These are phyloP conservation scores for Ustulina deusta DNA, from an alignment of 2,329 filamentous ascomycete genomes.

Conservation along the genomic window DNA sequence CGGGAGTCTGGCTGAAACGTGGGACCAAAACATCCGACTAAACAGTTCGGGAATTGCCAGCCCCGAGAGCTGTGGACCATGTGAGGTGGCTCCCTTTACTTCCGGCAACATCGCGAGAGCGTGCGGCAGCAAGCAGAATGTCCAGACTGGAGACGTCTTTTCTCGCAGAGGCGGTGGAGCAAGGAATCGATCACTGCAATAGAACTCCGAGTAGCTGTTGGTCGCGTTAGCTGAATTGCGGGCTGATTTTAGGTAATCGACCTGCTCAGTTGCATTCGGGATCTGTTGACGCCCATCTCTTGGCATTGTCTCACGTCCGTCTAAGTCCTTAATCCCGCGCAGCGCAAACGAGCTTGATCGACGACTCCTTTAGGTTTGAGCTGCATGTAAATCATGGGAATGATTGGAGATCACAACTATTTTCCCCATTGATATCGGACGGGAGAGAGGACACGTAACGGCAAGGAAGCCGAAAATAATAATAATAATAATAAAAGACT, in stretches of 20 bases:
- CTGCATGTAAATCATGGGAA: constrained; percentile 20
- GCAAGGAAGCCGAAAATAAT: constrained; percentile 6
- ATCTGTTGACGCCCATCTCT: constrained; percentile 33
- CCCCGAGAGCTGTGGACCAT: constrained; percentile 36
- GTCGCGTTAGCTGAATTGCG: not conserved
- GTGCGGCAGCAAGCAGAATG: not conserved
- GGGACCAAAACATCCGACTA: constrained; percentile 40
- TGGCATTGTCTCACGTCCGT: constrained; percentile 45
- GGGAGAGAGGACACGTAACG: constrained; percentile 2
- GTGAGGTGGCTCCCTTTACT: constrained; percentile 7
- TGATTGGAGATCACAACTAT: constrained; percentile 9
- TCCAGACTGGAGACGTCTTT: not conserved
- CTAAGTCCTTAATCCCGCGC: constrained; percentile 36
- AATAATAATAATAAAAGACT: not conserved
- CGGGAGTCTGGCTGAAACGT: constrained; percentile 46
- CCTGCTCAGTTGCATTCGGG: not conserved
- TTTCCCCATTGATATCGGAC: not conserved
- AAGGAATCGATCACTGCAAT: too few species aligned
- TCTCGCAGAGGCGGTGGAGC: not conserved
- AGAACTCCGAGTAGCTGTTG: not conserved
- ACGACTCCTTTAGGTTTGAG: constrained; percentile 37
- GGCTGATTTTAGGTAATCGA: not conserved
- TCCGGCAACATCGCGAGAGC: constrained; percentile 18
- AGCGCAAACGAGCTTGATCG: constrained; percentile 46
- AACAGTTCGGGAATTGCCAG: constrained; percentile 47